Conservation (phyloP, 495 filamentous ascomycete species). For the Elasticomyces elasticus region DNA sequence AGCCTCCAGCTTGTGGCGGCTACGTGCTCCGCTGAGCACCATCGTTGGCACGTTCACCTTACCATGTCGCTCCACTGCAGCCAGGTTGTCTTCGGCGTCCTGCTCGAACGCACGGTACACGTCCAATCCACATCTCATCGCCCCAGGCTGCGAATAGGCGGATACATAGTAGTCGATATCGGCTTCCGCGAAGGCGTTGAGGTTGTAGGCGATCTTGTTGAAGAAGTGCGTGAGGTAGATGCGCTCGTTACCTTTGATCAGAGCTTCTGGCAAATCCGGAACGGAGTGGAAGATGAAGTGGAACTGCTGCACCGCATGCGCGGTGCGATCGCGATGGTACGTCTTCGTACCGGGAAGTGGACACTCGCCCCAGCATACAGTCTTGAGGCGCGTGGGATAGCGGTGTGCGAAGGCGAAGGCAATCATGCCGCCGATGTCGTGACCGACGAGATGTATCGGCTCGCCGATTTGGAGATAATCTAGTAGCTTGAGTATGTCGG, state of each 20-base stretch:
- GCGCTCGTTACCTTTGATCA: constrained; percentile 35
- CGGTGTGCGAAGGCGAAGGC: constrained; percentile 33
- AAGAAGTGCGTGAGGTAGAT: constrained; percentile 40
- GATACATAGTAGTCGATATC: constrained; percentile 35
- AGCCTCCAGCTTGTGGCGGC: background rate
- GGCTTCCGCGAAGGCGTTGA: constrained; percentile 29
- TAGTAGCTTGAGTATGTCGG: constrained; percentile 28
- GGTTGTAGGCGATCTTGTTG: constrained; percentile 32
- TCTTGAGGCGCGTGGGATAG: constrained; percentile 27
- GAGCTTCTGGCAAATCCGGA: constrained; percentile 33
- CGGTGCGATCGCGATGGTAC: constrained; percentile 23
- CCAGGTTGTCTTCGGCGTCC: constrained; percentile 32
- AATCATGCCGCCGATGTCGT: constrained; percentile 42
- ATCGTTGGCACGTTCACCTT: constrained; percentile 34
- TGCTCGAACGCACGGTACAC: constrained; percentile 37
- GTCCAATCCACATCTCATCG: constrained; percentile 33
- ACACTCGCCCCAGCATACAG: constrained; percentile 29
- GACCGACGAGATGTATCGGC: constrained; percentile 36
- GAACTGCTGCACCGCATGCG: constrained; percentile 26
- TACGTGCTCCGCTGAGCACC: constrained; percentile 30
- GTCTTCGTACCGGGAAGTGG: constrained; percentile 35
- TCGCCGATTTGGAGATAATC: constrained; percentile 28
- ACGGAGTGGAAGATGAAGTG: constrained; percentile 40
- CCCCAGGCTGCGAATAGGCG: constrained; percentile 34
- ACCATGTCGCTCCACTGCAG: constrained; percentile 31